phyloP scores from a whole-genome alignment of 495 filamentous ascomycete species.

The Neurospora terricola region DNA sequence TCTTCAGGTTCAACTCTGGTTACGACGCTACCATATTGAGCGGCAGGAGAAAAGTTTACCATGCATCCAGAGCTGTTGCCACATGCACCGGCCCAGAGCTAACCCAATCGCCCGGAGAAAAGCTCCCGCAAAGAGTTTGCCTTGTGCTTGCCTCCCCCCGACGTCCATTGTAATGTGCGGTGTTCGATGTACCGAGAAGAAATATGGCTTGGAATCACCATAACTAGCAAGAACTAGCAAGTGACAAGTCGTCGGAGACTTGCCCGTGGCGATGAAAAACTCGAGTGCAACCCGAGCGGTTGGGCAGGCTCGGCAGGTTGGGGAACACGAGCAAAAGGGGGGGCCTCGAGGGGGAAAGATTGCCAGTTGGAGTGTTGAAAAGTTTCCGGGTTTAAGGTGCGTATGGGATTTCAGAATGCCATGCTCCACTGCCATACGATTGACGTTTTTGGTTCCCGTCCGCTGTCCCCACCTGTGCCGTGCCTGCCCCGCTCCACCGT shows the following conservation, averaged over 20 bases:
- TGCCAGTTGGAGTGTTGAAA: not conserved
- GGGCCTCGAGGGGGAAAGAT: not conserved
- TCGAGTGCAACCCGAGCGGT: not conserved
- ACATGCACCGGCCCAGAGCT: not conserved
- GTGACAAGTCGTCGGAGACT: not conserved
- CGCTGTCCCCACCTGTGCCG: not conserved
- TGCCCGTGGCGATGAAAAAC: not conserved
- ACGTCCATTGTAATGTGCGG: not conserved
- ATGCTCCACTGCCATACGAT: not conserved
- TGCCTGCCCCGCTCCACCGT: not conserved
- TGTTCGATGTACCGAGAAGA: not conserved
- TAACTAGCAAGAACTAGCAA: not conserved
- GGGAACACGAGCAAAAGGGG: not conserved
- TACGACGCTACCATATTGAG: not conserved
- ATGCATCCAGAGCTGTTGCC: not conserved
- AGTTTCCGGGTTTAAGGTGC: not conserved
- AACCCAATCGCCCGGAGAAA: not conserved
- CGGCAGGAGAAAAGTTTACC: not conserved
- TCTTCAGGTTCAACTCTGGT: not conserved
- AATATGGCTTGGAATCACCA: not conserved
- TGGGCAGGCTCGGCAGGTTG: not conserved
- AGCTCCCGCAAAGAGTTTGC: not conserved
- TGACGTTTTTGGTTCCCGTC: not conserved
- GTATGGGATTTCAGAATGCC: not conserved
- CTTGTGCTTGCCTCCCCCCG: not conserved